Base-by-base conservation (phyloP, 2,329 filamentous ascomycete genomes). In the Calycina herbarum region DNA sequence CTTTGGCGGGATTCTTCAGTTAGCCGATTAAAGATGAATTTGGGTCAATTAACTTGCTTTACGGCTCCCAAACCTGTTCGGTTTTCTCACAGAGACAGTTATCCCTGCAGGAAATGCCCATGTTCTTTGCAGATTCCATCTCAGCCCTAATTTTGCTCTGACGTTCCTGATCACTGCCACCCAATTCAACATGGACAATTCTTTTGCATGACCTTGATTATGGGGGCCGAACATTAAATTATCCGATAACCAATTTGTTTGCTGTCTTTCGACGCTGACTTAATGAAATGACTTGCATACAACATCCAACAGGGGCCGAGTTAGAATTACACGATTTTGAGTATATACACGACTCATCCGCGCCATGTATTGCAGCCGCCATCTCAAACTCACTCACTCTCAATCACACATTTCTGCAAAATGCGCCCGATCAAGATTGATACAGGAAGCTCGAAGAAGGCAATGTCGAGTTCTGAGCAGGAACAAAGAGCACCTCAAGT, bases 401-500 rank as follows among this genome's bases (percentile, higher is more conserved):
- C n/a, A 48, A 48, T 5, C n/a, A n/a, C 10, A 48, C 2, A 20
- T 24, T 48, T 45, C 29, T 40, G 11, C 17, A 62, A 11, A 13
- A 62, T 62, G 60, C 60, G 54, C 27, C 54, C 54, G 45, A 45
- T 58, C 62, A 63, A n/a, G 29, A 38, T 48, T 31, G 56, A 63
- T 35, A 33, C 15, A n/a, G 20, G 24, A 58, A 10, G 5, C 13
- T 45, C 62, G 8, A 59, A 63, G 29, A 56, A 40, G 33, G 31
- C 38, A 59, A 48, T 58, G n/a, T 13, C 24, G 13, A 51, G n/a
- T 51, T 62, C 54, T 57, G 64, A 59, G 35, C n/a, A 24, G n/a
- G 60, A 27, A 24, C 58, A 61, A 45, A 51, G 66, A 64, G 69
- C 69, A 24, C 65, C 66, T 4, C 69, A 71, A 61, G 69, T 71